These are phyloP conservation scores for Sporisorium reilianum DNA, from an alignment of 1,284 basidiomycete genomes.

Conservation along the genomic window DNA sequence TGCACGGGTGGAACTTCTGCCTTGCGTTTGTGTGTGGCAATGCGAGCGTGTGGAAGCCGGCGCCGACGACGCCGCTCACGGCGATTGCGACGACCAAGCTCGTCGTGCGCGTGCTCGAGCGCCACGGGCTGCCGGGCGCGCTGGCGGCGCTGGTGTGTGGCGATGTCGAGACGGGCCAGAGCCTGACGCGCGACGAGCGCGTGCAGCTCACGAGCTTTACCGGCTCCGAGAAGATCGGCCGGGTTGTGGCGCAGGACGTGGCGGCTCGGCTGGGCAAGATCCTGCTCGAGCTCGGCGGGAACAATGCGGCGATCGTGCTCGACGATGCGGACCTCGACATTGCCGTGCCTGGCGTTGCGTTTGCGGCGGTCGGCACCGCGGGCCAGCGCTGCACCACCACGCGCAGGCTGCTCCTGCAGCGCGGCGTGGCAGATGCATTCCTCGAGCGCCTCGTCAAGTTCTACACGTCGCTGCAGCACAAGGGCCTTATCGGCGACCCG, in stretches of 20 bases:
- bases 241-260: conserved; percentile 83
- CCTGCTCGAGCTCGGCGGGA: conserved; percentile 91
- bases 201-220: conserved; percentile 87
- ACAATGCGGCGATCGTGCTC: conserved; percentile 93
- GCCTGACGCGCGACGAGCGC: conserved; percentile 78
- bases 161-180: conserved; percentile 82
- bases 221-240: conserved; percentile 87
- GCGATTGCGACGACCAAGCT: conserved; percentile 89
- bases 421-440: conserved; percentile 80
- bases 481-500: conserved; percentile 80
- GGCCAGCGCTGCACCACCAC: conserved; percentile 96
- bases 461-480: conserved; percentile 74
- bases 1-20: conserved; percentile 81
- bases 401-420: conserved; percentile 87
- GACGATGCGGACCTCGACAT: conserved; percentile 90
- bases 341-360: conserved; percentile 88
- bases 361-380: conserved; percentile 92
- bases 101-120: conserved; percentile 82
- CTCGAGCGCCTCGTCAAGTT: conserved; percentile 79
- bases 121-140: conserved; percentile 83
- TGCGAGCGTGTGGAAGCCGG: conserved; percentile 94
- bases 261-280: conserved; percentile 84
- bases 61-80: conserved; percentile 84
- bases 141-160: conserved; percentile 85
- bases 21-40: conserved; percentile 91